Conservation (phyloP, 1,284 basidiomycete species). For the Ustilago esculenta region DNA sequence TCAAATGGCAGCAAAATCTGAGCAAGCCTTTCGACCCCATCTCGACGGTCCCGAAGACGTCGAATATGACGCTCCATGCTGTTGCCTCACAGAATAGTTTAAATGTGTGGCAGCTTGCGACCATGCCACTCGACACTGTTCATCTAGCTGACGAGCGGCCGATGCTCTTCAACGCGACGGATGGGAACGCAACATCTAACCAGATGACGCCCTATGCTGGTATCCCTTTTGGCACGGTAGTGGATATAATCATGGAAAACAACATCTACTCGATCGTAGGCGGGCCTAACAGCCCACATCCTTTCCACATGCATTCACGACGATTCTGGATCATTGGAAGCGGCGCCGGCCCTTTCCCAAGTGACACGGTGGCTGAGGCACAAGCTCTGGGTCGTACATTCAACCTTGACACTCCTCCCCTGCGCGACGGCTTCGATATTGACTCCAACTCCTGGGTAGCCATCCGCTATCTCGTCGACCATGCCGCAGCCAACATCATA, state of each 20-base stretch:
- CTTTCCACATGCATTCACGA: slow-evolving; percentile 51
- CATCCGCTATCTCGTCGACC: slow-evolving; percentile 46
- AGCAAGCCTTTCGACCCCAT: slow-evolving; percentile 33
- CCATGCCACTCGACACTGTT: slow-evolving; percentile 42
- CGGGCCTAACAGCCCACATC: slow-evolving; percentile 50
- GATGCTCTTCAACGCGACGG: slow-evolving; percentile 45
- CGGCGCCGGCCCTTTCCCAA: slow-evolving; percentile 35
- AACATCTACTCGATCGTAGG: slow-evolving; percentile 50
- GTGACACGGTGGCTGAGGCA: slow-evolving; percentile 39
- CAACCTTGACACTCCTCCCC: slow-evolving; percentile 42
- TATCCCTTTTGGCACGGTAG: slow-evolving; percentile 39
- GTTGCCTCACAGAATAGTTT: slow-evolving; percentile 49
- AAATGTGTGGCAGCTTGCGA: slow-evolving; percentile 52
- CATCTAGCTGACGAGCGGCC: slow-evolving; percentile 40
- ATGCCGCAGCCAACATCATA: slow-evolving; percentile 46
- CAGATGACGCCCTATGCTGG: slow-evolving; percentile 39
- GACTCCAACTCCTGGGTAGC: slow-evolving; percentile 48
- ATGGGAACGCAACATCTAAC: slow-evolving; percentile 24
- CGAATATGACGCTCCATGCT: slow-evolving; percentile 50
- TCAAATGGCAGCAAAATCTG: slow-evolving; percentile 43
- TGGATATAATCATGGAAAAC: slow-evolving; percentile 52
- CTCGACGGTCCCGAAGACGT: slow-evolving; percentile 17
- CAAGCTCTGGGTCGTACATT: slow-evolving; percentile 22
- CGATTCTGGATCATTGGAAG: slow-evolving; percentile 51
- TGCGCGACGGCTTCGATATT: slow-evolving; percentile 51